Evolutionary conservation across 2,329 filamentous ascomycete species (phyloP).

Genomic region (Neofusicoccum laricinum): DNA sequence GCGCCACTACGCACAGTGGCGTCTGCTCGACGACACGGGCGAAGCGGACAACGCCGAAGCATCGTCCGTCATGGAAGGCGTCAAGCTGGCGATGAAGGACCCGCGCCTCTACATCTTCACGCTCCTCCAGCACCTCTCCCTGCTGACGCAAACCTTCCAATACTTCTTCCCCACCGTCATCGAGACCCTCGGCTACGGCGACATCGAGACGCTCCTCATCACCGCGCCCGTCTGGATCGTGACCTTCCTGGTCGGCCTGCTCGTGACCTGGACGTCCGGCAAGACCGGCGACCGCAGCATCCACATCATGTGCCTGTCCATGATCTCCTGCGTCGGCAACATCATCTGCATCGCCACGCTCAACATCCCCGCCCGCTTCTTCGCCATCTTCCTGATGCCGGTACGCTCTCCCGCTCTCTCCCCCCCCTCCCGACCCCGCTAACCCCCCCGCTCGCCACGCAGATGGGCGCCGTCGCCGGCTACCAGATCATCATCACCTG

Average conservation of each 20-base stretch:
- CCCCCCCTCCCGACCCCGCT: background rate
- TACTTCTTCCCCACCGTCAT: conserved; percentile 67
- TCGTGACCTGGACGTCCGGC: conserved; percentile 55
- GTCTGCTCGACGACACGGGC: conserved; percentile 42
- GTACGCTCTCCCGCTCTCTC: conserved; percentile 39
- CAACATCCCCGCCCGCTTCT: conserved; percentile 53
- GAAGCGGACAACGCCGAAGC: conserved; percentile 42
- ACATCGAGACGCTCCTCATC: conserved; percentile 55
- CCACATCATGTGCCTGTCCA: conserved; percentile 55
- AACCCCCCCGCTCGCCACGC: background rate
- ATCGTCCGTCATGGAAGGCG: conserved; percentile 42
- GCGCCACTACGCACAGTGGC: conserved; percentile 17
- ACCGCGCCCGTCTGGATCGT: conserved; percentile 58
- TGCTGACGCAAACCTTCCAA: conserved; percentile 57
- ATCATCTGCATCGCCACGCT: conserved; percentile 54
- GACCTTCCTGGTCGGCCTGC: conserved; percentile 53
- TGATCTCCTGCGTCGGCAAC: conserved; percentile 53
- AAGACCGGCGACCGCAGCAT: conserved; percentile 55
- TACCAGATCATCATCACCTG: conserved; percentile 33
- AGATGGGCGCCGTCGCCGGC: conserved; percentile 25
- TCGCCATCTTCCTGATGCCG: conserved; percentile 62
- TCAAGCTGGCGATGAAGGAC: conserved; percentile 50
- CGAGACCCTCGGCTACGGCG: conserved; percentile 57
- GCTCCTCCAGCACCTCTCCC: conserved; percentile 52
- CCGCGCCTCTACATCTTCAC: conserved; percentile 54